Percentiles rank a stretch among this genome's conserved stretches.
phyloP scores from a whole-genome alignment of 108 stramenopile species.

The Cyclotella baltica region DNA sequence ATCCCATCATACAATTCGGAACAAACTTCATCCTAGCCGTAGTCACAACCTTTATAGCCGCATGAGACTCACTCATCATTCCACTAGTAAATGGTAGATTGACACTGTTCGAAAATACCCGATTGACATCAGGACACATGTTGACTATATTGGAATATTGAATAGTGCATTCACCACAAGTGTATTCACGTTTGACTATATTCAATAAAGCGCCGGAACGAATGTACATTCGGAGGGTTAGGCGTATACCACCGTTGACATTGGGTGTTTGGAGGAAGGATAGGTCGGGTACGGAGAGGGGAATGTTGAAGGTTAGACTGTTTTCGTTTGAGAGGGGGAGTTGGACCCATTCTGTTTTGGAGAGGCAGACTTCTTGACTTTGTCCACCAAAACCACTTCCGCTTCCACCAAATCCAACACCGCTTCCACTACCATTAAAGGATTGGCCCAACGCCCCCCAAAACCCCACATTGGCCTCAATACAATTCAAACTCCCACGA shows the following conservation, averaged over 20 bases:
- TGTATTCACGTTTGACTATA: constrained; percentile 49
- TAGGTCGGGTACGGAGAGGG: constrained; percentile 61
- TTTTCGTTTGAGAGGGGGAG: constrained; percentile 19
- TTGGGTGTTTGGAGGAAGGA: constrained; percentile 32
- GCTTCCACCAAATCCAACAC: too few relatives aligned
- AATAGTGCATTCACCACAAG: constrained; percentile 38
- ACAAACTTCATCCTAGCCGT: constrained; percentile 62
- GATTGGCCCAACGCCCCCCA: constrained; percentile 15
- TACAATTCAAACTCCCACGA: constrained; percentile 32
- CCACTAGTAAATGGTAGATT: constrained; percentile 36
- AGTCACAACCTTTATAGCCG: constrained; percentile 31
- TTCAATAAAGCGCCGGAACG: constrained; percentile 51
- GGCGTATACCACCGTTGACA: constrained; percentile 22
- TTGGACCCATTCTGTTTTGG: constrained; percentile 50
- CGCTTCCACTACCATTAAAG: constrained; percentile 3
- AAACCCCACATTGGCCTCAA: constrained; percentile 22
- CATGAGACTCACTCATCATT: constrained; percentile 19
- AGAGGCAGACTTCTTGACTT: constrained; percentile 47
- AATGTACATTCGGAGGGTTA: constrained; percentile 44
- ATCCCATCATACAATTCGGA: constrained; percentile 56
- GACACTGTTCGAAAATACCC: constrained; percentile 9
- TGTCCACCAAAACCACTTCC: too few relatives aligned
- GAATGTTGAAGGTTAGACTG: constrained; percentile 68
- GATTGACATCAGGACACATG: not conserved
- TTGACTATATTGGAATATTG: constrained; percentile 35